Percentiles rank a stretch among this genome's conserved stretches.
Conservation (phyloP, 331 rosid species). For the Malus hybrid region DNA sequence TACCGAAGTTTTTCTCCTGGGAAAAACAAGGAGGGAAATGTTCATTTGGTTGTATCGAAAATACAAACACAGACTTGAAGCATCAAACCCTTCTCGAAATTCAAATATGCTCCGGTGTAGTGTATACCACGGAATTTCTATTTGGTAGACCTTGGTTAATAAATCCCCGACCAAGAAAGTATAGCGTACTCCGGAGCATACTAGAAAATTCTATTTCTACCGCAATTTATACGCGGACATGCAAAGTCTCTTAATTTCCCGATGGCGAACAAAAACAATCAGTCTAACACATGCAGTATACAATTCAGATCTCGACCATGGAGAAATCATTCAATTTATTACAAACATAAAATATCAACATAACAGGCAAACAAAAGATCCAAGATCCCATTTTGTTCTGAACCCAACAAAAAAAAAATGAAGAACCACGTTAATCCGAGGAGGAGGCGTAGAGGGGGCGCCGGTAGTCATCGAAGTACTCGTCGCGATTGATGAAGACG, state of each 20-base stretch:
- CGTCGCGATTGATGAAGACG: constrained; percentile 69
- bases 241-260: too few species aligned
- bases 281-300: neutral
- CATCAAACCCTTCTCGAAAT: too few species aligned
- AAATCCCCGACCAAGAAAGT: too few species aligned
- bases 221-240: too few species aligned
- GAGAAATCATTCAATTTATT: neutral
- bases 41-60: neutral
- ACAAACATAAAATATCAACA: neutral
- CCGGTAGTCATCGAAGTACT: constrained; percentile 72
- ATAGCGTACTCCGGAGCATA: too few species aligned
- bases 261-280: neutral
- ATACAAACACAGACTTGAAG: too few species aligned
- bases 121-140: too few species aligned
- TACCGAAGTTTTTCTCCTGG: too few species aligned
- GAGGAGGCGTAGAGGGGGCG: constrained; percentile 63
- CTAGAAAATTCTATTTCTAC: too few species aligned
- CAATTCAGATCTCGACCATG: neutral
- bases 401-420: too few species aligned
- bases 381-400: too few species aligned
- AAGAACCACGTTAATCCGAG: neutral
- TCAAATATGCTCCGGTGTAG: too few species aligned
- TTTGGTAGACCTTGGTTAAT: rapidly evolving
- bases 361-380: neutral
- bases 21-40: neutral